These are phyloP conservation scores for Penicillium odoratum DNA, from an alignment of 495 filamentous ascomycete species.

Conservation along the genomic window DNA sequence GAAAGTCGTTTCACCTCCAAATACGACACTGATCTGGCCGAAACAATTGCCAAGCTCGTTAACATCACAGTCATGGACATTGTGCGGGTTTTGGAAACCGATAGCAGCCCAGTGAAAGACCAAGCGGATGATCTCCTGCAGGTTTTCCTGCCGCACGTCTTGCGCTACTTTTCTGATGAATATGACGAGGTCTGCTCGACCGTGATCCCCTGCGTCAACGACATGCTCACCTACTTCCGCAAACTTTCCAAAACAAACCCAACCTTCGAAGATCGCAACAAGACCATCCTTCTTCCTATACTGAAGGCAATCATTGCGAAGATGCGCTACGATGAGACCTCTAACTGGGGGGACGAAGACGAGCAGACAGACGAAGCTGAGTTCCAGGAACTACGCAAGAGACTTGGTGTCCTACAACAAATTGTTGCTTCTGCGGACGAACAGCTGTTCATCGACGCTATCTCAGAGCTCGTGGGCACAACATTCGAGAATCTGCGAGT, in stretches of 20 bases:
- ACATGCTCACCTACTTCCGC: slow-evolving; percentile 83
- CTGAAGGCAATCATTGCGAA: slow-evolving; percentile 88
- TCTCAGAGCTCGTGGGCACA: slow-evolving; percentile 76
- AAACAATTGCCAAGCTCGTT: slow-evolving; percentile 92
- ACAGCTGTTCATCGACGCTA: slow-evolving; percentile 76
- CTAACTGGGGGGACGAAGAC: slow-evolving; percentile 90
- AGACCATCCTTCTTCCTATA: slow-evolving; percentile 78
- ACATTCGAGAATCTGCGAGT: slow-evolving; percentile 77
- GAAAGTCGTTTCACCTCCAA: slow-evolving; percentile 73
- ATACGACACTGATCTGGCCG: slow-evolving; percentile 93
- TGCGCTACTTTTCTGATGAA: slow-evolving; percentile 95
- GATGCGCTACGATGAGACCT: slow-evolving; percentile 95
- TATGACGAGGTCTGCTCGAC: slow-evolving; percentile 97
- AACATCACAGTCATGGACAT: slow-evolving; percentile 86
- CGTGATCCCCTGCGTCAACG: slow-evolving; percentile 86
- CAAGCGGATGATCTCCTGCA: slow-evolving; percentile 74
- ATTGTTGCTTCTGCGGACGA: slow-evolving; percentile 84
- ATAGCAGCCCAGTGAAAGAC: slow-evolving; percentile 53
- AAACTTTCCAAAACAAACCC: slow-evolving; percentile 65
- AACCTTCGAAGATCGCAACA: slow-evolving; percentile 64
- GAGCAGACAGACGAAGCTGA: slow-evolving; percentile 98
- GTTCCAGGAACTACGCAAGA: slow-evolving; percentile 89
- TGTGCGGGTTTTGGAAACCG: slow-evolving; percentile 69
- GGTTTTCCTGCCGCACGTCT: slow-evolving; percentile 76
- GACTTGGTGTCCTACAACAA: slow-evolving; percentile 86